Conservation (phyloP, 306 rosid genomes). For the Arachis stenosperma region DNA sequence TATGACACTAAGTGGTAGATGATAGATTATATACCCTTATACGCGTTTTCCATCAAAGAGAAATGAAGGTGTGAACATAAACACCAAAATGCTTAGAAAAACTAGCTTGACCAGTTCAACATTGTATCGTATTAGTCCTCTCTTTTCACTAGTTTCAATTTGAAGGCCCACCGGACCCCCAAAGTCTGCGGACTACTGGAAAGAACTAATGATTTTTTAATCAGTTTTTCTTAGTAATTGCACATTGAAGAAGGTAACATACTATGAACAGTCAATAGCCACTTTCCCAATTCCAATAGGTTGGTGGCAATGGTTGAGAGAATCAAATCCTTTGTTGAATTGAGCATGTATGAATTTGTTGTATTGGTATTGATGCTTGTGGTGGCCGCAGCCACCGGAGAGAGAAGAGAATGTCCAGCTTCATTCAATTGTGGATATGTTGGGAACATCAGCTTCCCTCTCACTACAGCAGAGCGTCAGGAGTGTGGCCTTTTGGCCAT, state of each 20-base stretch:
- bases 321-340: slow-evolving; percentile 3
- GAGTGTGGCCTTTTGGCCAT: slow-evolving; percentile 50
- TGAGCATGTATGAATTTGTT: background rate
- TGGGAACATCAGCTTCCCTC: slow-evolving; percentile 41
- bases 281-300: slow-evolving; percentile 31
- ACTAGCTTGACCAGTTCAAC: background rate
- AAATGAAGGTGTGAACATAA: slow-evolving; percentile 25
- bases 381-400: background rate
- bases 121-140: background rate
- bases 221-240: background rate
- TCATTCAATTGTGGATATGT: slow-evolving; percentile 45
- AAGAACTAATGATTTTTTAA: background rate
- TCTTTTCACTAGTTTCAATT: slow-evolving; percentile 22
- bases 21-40: background rate
- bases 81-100: background rate
- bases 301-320: background rate
- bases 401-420: background rate
- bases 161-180: slow-evolving; percentile 14
- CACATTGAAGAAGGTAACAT: slow-evolving; percentile 16
- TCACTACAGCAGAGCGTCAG: background rate
- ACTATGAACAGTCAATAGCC: slow-evolving; percentile 23
- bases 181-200: slow-evolving; percentile 23
- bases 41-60: slow-evolving; percentile 37
- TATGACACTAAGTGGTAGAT: slow-evolving; percentile 18
- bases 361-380: background rate